Conservation (phyloP, 495 filamentous ascomycete genomes). For the Haplographium delicatum region DNA sequence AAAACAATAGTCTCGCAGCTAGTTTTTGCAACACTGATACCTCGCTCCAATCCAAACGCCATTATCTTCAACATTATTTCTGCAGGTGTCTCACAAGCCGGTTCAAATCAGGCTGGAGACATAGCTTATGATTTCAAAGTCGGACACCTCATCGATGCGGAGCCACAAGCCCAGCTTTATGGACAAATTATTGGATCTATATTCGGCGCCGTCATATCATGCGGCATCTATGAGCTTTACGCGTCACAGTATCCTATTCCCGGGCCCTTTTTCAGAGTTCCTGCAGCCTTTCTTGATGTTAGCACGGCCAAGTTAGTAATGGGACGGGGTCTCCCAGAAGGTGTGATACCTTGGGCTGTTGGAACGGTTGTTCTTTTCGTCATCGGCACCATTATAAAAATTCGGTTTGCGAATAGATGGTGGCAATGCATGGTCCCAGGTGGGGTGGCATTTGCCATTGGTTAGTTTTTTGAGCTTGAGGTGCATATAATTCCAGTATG, state of each 20-base stretch:
- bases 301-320: slow-evolving; percentile 2
- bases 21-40: slow-evolving; percentile 1
- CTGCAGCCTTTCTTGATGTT: not conserved
- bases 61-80: slow-evolving; percentile 2
- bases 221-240: slow-evolving; percentile 5
- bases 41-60: not conserved
- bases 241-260: slow-evolving; percentile 5
- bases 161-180: not conserved
- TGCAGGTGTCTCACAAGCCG: not conserved
- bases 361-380: not conserved
- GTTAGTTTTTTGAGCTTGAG: not conserved
- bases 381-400: not conserved
- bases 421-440: not conserved
- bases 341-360: not conserved
- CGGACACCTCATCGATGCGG: not conserved
- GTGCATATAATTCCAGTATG: not conserved
- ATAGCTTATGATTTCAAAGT: slow-evolving; percentile 3
- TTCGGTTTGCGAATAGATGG: not conserved
- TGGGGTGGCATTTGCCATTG: slow-evolving; percentile 3
- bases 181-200: slow-evolving; percentile 1
- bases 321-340: not conserved
- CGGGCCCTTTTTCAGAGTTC: not conserved
- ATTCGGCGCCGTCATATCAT: slow-evolving; percentile 1
- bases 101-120: not conserved
- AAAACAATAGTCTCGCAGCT: not conserved